Conservation (phyloP, 805 yeast genomes). For the Kodamaea neixiangensis region DNA sequence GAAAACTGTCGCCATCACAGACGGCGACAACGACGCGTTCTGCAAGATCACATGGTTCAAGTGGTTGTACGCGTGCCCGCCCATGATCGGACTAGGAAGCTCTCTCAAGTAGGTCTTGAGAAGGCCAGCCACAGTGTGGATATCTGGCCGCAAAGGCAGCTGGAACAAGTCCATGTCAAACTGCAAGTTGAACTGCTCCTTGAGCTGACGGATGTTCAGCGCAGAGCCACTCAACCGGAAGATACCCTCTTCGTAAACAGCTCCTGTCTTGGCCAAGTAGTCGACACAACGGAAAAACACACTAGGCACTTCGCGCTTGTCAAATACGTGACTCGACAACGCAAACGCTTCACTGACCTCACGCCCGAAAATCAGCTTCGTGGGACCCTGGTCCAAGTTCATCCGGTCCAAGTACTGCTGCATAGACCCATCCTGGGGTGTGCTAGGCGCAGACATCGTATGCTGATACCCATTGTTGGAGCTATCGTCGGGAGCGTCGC, state of each 20-base stretch:
- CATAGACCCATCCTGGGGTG: conserved; percentile 17
- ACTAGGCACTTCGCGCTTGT: conserved; percentile 62
- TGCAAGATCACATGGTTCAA: conserved; percentile 25
- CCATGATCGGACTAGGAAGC: conserved; percentile 68
- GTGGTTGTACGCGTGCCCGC: conserved; percentile 45
- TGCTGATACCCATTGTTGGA: background rate
- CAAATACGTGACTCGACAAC: conserved; percentile 50
- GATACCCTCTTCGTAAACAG: conserved; percentile 85
- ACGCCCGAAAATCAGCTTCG: conserved; percentile 63
- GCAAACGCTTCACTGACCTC: conserved; percentile 53
- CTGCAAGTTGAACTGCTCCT: conserved; percentile 64
- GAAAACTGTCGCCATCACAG: conserved; percentile 28
- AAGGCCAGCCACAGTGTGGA: conserved; percentile 85
- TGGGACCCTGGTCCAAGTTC: conserved; percentile 33
- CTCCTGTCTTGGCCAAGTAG: conserved; percentile 63
- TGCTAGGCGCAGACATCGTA: background rate
- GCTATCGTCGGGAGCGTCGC: background rate
- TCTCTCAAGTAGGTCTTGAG: conserved; percentile 81
- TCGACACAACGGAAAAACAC: conserved; percentile 75
- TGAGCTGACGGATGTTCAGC: conserved; percentile 66
- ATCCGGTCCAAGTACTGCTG: conserved; percentile 35
- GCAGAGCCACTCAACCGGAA: conserved; percentile 91
- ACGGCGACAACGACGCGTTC: conserved; percentile 16
- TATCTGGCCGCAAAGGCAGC: conserved; percentile 56
- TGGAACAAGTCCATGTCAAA: conserved; percentile 68